These are phyloP conservation scores for Pichia nanzhaoensis DNA, from an alignment of 805 yeast species.

Conservation along the genomic window DNA sequence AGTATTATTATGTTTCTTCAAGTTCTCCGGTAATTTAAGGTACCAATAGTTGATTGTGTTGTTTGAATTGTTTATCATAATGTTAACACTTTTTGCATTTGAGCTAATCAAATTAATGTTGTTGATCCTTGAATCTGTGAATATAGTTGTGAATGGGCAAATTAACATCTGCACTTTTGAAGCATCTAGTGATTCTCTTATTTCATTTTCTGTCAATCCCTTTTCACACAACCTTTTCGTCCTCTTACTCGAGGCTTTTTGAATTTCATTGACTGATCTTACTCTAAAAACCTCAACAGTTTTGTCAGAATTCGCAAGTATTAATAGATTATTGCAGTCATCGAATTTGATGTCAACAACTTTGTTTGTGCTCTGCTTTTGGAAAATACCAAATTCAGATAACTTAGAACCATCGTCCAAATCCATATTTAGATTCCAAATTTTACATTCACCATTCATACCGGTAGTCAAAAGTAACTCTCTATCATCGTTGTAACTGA, in stretches of 20 bases:
- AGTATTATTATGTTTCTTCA: slow-evolving; percentile 41
- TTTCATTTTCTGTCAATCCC: slow-evolving; percentile 57
- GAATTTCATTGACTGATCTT: slow-evolving; percentile 68
- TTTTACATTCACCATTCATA: slow-evolving; percentile 70
- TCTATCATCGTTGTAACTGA: slow-evolving; percentile 34
- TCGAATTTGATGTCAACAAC: slow-evolving; percentile 55
- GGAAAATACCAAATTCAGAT: slow-evolving; percentile 58
- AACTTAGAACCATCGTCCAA: slow-evolving; percentile 34
- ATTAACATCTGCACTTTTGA: slow-evolving; percentile 50
- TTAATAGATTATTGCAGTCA: slow-evolving; percentile 44
- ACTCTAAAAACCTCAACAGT: slow-evolving; percentile 74
- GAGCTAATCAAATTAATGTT: slow-evolving; percentile 58
- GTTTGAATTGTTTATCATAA: slow-evolving; percentile 60
- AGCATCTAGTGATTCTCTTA: slow-evolving; percentile 40
- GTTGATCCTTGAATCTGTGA: slow-evolving; percentile 58
- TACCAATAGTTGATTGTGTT: slow-evolving; percentile 70
- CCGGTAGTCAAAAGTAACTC: slow-evolving; percentile 63
- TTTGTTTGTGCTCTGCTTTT: slow-evolving; percentile 70
- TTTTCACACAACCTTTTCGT: slow-evolving; percentile 71
- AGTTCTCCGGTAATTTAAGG: slow-evolving; percentile 49
- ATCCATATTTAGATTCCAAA: slow-evolving; percentile 67
- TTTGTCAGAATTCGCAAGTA: slow-evolving; percentile 72
- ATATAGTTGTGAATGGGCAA: slow-evolving; percentile 61
- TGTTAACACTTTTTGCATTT: slow-evolving; percentile 43
- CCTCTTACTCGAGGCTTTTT: slow-evolving; percentile 70